Evolutionary conservation across 495 filamentous ascomycete species (phyloP), one percentile per base, ranked within the genome.

Genomic region (Letharia columbiana): DNA sequence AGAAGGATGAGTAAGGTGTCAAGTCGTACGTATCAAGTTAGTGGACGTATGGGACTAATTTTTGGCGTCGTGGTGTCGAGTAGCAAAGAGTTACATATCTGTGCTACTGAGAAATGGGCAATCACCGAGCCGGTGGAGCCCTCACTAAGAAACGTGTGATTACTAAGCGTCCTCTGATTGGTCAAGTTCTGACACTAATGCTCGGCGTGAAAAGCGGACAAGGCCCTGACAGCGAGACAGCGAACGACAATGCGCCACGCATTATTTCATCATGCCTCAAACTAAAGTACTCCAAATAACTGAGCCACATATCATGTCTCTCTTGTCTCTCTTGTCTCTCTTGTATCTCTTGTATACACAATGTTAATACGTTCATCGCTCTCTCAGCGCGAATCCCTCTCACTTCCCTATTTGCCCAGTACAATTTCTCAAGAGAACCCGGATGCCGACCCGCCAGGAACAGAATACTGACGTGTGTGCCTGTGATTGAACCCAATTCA

Each of bases 281-380:
- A 57, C 33, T 37, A 61, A 61, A 23, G 8, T 4, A 61, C 20
- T 20, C 33, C 54, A 20, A 57, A 23, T n/a, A 17, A 57, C 54
- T 57, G 54, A 57, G 54, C 54, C 54, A 57, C 54, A 57, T 57
- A 57, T 57, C 54, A 57, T 54, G 50, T 33, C 50, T 33, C 13
- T 6, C 3, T 57, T 28, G 1, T 28, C 23, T 28, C 23, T 28
- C 23, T 28, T 28, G 23, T 28, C 23, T 28, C 23, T 57, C 54
- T 37, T 54, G 50, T 33, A 23, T 33, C 13, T 6, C 3, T 57
- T 37, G 20, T 57, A 57, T 11, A 37, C 54, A 57, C 31, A 18
- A 57, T 57, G 54, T 20, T 20, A n/a, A 57, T 20, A 57, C 54
- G 33, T 37, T 12, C 33, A 20, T 20, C 15, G 1, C 33, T 57